These are phyloP conservation scores for Naganishia sp. DNA, from an alignment of 1,284 basidiomycete genomes.

Conservation along the genomic window DNA sequence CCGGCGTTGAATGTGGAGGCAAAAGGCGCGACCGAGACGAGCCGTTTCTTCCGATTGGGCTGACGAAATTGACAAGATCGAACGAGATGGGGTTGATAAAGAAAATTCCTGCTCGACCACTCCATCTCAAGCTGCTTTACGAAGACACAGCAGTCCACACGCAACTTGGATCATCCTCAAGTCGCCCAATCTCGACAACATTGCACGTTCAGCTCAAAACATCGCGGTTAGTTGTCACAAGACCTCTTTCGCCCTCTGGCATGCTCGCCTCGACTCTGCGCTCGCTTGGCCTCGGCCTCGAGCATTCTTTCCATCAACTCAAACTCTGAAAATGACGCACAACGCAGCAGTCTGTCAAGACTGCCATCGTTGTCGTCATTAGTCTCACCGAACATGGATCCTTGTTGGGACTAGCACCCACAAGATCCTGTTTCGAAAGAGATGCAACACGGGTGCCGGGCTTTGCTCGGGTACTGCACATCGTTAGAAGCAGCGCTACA, in stretches of 20 bases:
- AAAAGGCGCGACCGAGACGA: neutral
- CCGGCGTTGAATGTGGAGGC: slow-evolving; percentile 2
- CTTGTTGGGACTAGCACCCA: slow-evolving; percentile 19
- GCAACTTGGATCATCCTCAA: neutral
- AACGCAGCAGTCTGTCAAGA: neutral
- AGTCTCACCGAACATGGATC: slow-evolving; percentile 20
- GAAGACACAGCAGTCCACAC: neutral
- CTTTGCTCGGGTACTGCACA: slow-evolving; percentile 27
- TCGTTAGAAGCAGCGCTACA: slow-evolving; percentile 2
- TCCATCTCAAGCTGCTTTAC: neutral
- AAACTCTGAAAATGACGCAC: slow-evolving; percentile 17
- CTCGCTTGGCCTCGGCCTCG: neutral
- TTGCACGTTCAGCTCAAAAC: neutral
- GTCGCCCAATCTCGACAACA: neutral
- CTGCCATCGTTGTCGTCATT: slow-evolving; percentile 19
- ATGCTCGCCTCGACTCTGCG: neutral
- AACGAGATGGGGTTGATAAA: neutral
- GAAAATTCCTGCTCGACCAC: neutral
- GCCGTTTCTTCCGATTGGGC: neutral
- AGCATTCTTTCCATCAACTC: neutral
- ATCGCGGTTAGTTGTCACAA: slow-evolving; percentile 26
- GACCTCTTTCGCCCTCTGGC: slow-evolving; percentile 1
- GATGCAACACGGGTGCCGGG: slow-evolving; percentile 54
- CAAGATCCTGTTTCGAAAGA: slow-evolving; percentile 28
- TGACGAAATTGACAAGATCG: neutral